phyloP scores from a whole-genome alignment of 164 flowering plant species.

The Aristolochia californica region DNA sequence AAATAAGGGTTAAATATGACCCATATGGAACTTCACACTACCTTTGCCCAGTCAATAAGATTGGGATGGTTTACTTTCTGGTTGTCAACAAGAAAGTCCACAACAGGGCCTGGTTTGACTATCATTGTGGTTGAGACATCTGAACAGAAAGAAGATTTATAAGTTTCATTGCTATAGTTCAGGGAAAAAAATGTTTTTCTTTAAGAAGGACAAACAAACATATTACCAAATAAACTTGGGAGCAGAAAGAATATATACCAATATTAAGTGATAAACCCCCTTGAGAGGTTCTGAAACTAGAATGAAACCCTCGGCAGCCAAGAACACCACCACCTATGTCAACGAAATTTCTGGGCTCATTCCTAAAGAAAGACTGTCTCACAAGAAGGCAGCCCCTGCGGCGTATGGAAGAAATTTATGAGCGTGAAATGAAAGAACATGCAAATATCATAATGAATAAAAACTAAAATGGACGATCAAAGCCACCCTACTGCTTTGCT shows the following conservation, averaged over 20 bases:
- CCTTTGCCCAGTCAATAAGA: constrained; percentile 78
- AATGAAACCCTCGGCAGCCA: constrained; percentile 86
- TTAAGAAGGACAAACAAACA: background rate
- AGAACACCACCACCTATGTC: constrained; percentile 81
- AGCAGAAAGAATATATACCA: constrained; percentile 22
- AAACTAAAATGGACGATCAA: background rate
- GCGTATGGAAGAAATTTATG: no score
- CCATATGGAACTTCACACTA: constrained; percentile 1
- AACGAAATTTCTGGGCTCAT: constrained; percentile 51
- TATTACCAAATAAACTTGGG: background rate
- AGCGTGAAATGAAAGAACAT: background rate
- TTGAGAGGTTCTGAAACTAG: constrained; percentile 72
- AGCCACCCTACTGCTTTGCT: constrained; percentile 59
- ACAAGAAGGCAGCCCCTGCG: constrained; percentile 92
- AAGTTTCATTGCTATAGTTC: background rate
- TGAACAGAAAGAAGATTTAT: constrained; percentile 10
- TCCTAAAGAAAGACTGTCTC: constrained; percentile 75
- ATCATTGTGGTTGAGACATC: constrained; percentile 97
- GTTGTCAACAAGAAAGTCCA: constrained; percentile 67
- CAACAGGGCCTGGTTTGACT: constrained; percentile 74
- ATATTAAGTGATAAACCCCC: constrained; percentile 81
- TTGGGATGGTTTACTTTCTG: constrained; percentile 58
- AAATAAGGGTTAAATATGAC: background rate
- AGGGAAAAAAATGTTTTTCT: background rate
- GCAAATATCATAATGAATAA: background rate